Percentiles rank a stretch among this genome's conserved stretches.
phyloP scores from a whole-genome alignment of 495 filamentous ascomycete genomes.

The Neurospora tetrasperma region DNA sequence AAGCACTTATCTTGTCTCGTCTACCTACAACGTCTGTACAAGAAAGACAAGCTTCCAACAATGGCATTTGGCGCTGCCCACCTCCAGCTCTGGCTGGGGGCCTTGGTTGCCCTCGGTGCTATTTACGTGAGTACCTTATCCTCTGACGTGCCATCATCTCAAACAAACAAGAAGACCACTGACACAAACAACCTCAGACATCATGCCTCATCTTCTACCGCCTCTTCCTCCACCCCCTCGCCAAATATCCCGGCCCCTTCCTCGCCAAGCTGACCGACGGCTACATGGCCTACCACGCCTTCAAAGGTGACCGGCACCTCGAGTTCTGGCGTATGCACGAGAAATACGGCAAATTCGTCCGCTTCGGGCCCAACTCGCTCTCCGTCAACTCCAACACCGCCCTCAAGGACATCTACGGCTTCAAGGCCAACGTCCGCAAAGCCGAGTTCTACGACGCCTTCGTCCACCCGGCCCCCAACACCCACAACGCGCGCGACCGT shows the following conservation, averaged over 20 bases:
- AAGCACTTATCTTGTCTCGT: background rate
- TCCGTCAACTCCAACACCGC: slow-evolving; percentile 48
- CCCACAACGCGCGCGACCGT: slow-evolving; percentile 51
- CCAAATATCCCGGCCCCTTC: slow-evolving; percentile 56
- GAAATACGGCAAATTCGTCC: slow-evolving; percentile 48
- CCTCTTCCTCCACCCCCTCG: slow-evolving; percentile 51
- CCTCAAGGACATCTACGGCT: slow-evolving; percentile 52
- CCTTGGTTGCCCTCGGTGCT: slow-evolving; percentile 6
- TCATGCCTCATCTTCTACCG: slow-evolving; percentile 36
- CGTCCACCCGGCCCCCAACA: slow-evolving; percentile 47
- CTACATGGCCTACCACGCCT: slow-evolving; percentile 48
- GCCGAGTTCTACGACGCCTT: slow-evolving; percentile 56
- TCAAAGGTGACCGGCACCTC: slow-evolving; percentile 49
- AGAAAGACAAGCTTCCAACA: background rate
- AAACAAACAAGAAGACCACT: background rate
- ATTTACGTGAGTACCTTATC: slow-evolving; percentile 12
- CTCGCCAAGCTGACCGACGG: slow-evolving; percentile 47
- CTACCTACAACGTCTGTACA: background rate
- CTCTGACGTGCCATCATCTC: background rate
- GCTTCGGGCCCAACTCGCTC: slow-evolving; percentile 51
- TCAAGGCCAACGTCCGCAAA: slow-evolving; percentile 51
- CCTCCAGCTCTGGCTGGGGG: slow-evolving; percentile 23
- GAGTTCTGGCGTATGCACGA: slow-evolving; percentile 47
- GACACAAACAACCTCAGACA: slow-evolving; percentile 7
- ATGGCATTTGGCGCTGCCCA: slow-evolving; percentile 19